A percentile compares a stretch with the other conserved stretches of the same genome.
Evolutionary conservation across 1,284 basidiomycete genomes (phyloP).

Genomic region (Fomitopsis pinicola): DNA sequence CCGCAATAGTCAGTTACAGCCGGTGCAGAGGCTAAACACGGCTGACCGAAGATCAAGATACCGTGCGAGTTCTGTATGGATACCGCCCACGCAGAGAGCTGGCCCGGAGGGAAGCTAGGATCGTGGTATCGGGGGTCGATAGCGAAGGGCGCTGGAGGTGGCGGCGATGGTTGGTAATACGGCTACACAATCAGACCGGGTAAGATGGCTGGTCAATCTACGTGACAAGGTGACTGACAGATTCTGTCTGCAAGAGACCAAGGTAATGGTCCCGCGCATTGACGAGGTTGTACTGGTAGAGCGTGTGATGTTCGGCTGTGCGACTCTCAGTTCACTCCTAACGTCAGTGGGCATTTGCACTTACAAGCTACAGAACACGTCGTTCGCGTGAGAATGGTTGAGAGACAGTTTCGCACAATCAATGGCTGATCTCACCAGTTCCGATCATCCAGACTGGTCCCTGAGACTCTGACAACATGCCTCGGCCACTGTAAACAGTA

Average conservation of each 20-base stretch:
- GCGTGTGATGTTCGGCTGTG: constrained; percentile 55
- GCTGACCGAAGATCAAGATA: constrained; percentile 57
- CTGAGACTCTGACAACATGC: constrained; percentile 68
- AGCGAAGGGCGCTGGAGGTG: constrained; percentile 46
- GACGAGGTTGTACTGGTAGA: constrained; percentile 67
- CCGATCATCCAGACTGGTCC: constrained; percentile 77
- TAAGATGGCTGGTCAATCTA: background rate
- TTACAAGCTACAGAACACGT: constrained; percentile 1
- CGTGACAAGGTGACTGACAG: constrained; percentile 31
- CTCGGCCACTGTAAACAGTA: constrained; percentile 68
- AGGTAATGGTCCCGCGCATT: constrained; percentile 65
- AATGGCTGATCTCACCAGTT: constrained; percentile 41
- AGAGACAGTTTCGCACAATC: background rate
- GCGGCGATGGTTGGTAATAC: constrained; percentile 58
- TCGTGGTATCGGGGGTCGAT: constrained; percentile 46
- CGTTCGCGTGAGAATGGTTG: too few relatives aligned
- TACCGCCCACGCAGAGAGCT: constrained; percentile 54
- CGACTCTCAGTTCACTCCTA: background rate
- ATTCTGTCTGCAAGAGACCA: constrained; percentile 70
- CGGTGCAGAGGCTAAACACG: background rate
- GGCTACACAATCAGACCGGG: constrained; percentile 23
- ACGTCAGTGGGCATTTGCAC: background rate
- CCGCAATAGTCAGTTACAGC: background rate
- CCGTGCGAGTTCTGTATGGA: constrained; percentile 48
- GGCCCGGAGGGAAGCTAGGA: constrained; percentile 38